Percentiles rank a stretch among this genome's conserved stretches.
Conservation (phyloP, 192 early-diverging fungal genomes). For the Gamsiella multidivaricata region DNA sequence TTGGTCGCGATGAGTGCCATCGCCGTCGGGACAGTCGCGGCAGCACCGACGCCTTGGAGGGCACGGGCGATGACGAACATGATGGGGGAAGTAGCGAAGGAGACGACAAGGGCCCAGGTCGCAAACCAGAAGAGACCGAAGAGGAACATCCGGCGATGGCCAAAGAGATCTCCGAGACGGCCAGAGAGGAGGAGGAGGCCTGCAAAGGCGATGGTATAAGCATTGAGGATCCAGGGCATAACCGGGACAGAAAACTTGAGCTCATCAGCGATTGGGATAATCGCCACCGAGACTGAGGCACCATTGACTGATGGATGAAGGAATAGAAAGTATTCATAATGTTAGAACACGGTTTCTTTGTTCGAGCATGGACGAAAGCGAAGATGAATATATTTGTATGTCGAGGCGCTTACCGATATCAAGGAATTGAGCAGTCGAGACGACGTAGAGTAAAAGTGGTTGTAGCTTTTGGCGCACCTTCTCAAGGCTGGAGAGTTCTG, state of each 20-base stretch:
- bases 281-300: constrained; percentile 38
- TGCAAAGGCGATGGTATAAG: constrained; percentile 49
- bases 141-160: constrained; percentile 48
- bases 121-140: constrained; percentile 48
- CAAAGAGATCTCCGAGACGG: constrained; percentile 54
- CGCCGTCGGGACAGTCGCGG: constrained; percentile 34
- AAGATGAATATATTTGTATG: not conserved
- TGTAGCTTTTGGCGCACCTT: constrained; percentile 10
- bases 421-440: constrained; percentile 37
- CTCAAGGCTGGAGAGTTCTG: not conserved
- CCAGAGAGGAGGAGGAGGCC: constrained; percentile 48
- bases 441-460: constrained; percentile 31
- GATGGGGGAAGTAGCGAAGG: constrained; percentile 36
- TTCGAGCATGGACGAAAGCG: not conserved
- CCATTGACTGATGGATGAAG: constrained; percentile 28
- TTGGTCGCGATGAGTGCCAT: constrained; percentile 50
- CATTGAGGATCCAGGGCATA: constrained; percentile 43
- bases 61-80: constrained; percentile 50
- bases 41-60: constrained; percentile 48
- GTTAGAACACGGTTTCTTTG: not conserved
- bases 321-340: not conserved
- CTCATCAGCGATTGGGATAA: constrained; percentile 40
- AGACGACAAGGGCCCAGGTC: constrained; percentile 36
- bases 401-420: constrained; percentile 24
- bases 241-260: constrained; percentile 27